Base-by-base conservation (phyloP, 495 filamentous ascomycete genomes). In the Melanomma pulvis-pyrius region DNA sequence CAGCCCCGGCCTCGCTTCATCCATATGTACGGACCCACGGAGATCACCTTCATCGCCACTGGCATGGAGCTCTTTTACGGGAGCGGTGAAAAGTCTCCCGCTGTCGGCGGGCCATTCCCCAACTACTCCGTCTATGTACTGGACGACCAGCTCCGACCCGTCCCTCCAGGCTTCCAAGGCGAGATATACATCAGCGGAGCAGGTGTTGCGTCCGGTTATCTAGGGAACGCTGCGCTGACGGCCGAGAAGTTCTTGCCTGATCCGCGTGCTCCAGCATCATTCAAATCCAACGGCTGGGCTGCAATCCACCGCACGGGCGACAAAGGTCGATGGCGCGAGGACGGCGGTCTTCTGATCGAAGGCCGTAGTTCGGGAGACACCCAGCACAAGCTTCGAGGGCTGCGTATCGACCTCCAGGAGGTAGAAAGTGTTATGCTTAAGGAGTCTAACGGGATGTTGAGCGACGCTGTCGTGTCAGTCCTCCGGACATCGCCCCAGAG, bases 351-450 rank as follows among this genome's bases (percentile, higher is more conserved):
- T 6, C 1, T 2, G 1, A 1, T 48, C 39, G 13, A 60, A 2
- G 57, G 57, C 4, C 36, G 57, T 9, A 60, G 30, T 13, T 4
- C 4, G 46, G 89, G 85, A 12, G 93, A 97, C 71, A 84, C 92
- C 70, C 93, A 97, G 71, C 88, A 96, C 73, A 97, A 96, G 79
- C 93, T 97, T 63, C 87, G 93, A 50, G 93, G 92, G 6, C 96
- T 97, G 80, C 82, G 93, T 52, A 93, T 97, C 68, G 92, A 97
- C 76, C 87, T 97, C 30, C 88, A 88, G 62, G 93, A 97, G 53
- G 96, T 97, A 59, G 92, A 97, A 22, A 9, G 1, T 2, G 6
- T 7, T 13, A 48, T 60, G 4, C 4, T 49, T 3, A 3, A 13
- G 2, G 26, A 5, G 2, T 6, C 57, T 9, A 11, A 32, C 1